These are phyloP conservation scores for Colletotrichum orbiculare DNA, from an alignment of 2,329 filamentous ascomycete genomes.

Conservation along the genomic window DNA sequence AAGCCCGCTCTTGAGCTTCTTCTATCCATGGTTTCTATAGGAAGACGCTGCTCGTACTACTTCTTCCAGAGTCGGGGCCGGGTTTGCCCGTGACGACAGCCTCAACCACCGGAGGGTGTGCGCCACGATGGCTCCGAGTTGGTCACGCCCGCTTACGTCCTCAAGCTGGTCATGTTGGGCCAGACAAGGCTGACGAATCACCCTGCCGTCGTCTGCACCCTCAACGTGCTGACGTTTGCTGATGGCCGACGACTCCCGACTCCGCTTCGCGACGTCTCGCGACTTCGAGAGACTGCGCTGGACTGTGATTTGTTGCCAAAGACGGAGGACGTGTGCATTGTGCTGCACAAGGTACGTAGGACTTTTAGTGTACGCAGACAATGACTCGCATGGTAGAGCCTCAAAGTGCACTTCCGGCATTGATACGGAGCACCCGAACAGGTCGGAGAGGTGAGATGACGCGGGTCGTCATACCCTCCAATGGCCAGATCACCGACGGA, in stretches of 20 bases:
- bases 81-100: background rate
- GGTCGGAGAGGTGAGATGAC: too few relatives aligned
- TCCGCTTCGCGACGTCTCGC: background rate
- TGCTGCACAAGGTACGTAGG: too few relatives aligned
- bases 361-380: accelerated
- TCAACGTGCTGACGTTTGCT: background rate
- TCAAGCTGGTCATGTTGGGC: background rate
- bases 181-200: background rate
- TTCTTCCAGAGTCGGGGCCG: background rate
- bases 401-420: too few relatives aligned
- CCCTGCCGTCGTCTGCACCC: background rate
- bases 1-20: too few relatives aligned
- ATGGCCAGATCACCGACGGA: too few relatives aligned
- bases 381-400: too few relatives aligned
- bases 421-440: too few relatives aligned
- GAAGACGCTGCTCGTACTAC: too few relatives aligned
- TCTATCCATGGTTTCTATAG: too few relatives aligned
- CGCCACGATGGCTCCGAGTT: background rate
- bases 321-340: too few relatives aligned
- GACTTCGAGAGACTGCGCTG: background rate
- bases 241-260: slow-evolving; percentile 1
- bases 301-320: too few relatives aligned
- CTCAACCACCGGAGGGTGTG: background rate
- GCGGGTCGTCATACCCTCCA: too few relatives aligned
- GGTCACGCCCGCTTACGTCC: background rate